These are phyloP conservation scores for Fusarium foetens DNA, from an alignment of 2,329 filamentous ascomycete species.

Conservation along the genomic window DNA sequence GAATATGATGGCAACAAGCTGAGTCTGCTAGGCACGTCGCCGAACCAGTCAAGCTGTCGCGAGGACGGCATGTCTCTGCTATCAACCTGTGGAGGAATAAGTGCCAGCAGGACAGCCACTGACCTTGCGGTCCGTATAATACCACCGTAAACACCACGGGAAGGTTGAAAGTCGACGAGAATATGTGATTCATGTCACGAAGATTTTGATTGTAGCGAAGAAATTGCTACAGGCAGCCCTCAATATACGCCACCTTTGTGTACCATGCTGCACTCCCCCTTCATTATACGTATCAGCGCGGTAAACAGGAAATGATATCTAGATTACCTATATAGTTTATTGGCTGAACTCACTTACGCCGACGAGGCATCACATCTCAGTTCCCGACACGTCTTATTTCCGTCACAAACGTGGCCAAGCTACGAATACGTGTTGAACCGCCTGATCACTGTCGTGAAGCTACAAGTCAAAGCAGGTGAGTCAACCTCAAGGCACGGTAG, in stretches of 20 bases:
- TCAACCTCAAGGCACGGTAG: not conserved
- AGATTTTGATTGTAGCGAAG: not conserved
- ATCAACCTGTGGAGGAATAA: not conserved
- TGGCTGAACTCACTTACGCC: not conserved
- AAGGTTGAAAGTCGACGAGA: not conserved
- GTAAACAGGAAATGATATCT: not conserved
- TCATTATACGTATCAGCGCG: not conserved
- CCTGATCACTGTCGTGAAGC: conserved; percentile 3
- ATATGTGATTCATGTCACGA: not conserved
- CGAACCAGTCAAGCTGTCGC: not conserved
- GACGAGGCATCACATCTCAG: conserved; percentile 1
- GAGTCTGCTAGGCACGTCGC: not conserved
- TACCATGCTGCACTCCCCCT: not conserved
- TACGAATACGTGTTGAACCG: conserved; percentile 7
- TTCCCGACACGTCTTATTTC: not conserved
- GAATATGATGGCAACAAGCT: not conserved
- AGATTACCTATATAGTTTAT: not conserved
- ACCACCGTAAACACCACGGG: not conserved
- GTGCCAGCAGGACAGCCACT: not conserved
- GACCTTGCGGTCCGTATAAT: not conserved
- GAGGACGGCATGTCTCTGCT: not conserved
- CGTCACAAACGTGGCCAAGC: conserved; percentile 11
- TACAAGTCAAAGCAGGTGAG: conserved; percentile 7
- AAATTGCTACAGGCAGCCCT: not conserved
- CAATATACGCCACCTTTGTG: not conserved